phyloP scores from a whole-genome alignment of 2,329 filamentous ascomycete species.

The Trichoderma pleuroti region DNA sequence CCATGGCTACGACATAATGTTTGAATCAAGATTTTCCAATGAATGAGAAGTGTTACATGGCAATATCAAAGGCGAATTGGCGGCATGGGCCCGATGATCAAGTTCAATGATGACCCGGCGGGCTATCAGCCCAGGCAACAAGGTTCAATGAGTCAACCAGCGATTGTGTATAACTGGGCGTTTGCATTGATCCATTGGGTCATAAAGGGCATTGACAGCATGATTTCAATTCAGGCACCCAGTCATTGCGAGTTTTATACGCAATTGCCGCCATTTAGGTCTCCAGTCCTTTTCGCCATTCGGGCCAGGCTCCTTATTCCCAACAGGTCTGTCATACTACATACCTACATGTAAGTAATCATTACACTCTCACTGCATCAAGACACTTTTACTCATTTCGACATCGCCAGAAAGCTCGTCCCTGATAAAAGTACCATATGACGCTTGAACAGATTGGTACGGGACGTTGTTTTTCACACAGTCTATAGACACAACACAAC shows the following conservation, averaged over 20 bases:
- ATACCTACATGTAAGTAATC: background rate
- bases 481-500: background rate
- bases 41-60: background rate
- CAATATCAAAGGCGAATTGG: background rate
- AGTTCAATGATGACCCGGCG: background rate
- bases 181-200: background rate
- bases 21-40: background rate
- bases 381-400: background rate
- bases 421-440: background rate
- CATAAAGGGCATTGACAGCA: background rate
- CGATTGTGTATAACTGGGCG: background rate
- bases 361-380: background rate
- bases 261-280: background rate
- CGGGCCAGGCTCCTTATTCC: fast-evolving
- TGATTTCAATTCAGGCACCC: background rate
- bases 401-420: background rate
- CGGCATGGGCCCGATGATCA: background rate
- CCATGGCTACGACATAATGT: background rate
- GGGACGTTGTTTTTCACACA: background rate
- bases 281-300: background rate
- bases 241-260: background rate
- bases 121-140: background rate
- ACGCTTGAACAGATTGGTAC: background rate
- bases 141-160: background rate
- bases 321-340: no score